Conservation (phyloP, 805 yeast species). For the Candida gorgasii region DNA sequence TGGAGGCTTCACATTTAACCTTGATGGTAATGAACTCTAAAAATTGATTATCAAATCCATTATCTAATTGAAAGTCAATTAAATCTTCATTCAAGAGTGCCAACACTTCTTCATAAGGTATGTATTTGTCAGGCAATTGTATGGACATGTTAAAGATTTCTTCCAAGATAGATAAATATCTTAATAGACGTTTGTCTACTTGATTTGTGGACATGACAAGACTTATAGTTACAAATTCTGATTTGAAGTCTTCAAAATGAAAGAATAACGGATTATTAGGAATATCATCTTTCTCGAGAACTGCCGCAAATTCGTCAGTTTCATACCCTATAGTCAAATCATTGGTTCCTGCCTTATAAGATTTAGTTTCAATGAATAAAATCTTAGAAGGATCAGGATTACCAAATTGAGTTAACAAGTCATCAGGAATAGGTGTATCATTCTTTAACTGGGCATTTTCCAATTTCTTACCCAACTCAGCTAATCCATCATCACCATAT, state of each 20-base stretch:
- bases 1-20: slow-evolving; percentile 58
- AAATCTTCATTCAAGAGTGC: slow-evolving; percentile 72
- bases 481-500: slow-evolving; percentile 63
- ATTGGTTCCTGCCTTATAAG: slow-evolving; percentile 61
- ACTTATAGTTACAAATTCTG: slow-evolving; percentile 74
- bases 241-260: slow-evolving; percentile 76
- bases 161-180: slow-evolving; percentile 62
- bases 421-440: slow-evolving; percentile 75
- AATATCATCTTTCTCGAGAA: slow-evolving; percentile 34
- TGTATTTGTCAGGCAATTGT: slow-evolving; percentile 49
- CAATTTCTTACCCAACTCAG: slow-evolving; percentile 49
- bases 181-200: slow-evolving; percentile 54
- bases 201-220: slow-evolving; percentile 57
- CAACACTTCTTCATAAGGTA: slow-evolving; percentile 77
- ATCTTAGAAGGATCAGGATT: slow-evolving; percentile 77
- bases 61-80: slow-evolving; percentile 54
- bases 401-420: slow-evolving; percentile 59
- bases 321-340: slow-evolving; percentile 31
- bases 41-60: slow-evolving; percentile 59
- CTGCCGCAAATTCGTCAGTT: slow-evolving; percentile 21
- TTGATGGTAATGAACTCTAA: slow-evolving; percentile 66
- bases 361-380: slow-evolving; percentile 64
- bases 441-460: slow-evolving; percentile 65
- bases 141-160: slow-evolving; percentile 76
- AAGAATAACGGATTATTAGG: slow-evolving; percentile 61